Conservation (phyloP, 75 land plant species). For the Pseudotsuga menziesii region DNA sequence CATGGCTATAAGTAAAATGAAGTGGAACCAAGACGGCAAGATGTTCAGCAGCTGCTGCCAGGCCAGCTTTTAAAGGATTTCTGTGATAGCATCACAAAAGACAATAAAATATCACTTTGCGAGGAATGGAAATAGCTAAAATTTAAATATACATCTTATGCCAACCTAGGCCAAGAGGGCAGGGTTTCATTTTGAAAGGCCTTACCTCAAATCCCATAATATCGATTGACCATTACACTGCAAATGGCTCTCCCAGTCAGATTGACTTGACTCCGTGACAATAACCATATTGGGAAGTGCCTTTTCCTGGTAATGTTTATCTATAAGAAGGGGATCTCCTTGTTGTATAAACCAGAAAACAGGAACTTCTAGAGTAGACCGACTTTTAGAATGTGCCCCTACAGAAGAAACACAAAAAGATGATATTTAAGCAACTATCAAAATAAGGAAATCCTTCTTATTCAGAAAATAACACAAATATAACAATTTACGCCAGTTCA, state of each 20-base stretch:
- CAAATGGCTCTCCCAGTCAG: constrained; percentile 91
- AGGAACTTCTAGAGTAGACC: constrained; percentile 85
- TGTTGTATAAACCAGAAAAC: constrained; percentile 92
- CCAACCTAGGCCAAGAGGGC: neutral
- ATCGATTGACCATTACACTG: constrained; percentile 90
- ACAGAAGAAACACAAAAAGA: constrained; percentile 7
- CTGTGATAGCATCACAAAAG: constrained; percentile 31
- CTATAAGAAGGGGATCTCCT: constrained; percentile 73
- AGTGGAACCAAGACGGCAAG: constrained; percentile 86
- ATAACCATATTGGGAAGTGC: constrained; percentile 94
- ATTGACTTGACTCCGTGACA: constrained; percentile 75
- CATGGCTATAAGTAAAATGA: constrained; percentile 87
- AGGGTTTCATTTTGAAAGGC: neutral
- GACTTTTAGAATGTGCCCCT: constrained; percentile 51
- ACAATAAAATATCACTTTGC: neutral
- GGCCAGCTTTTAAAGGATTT: constrained; percentile 84
- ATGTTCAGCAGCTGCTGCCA: constrained; percentile 90
- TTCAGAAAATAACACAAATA: neutral
- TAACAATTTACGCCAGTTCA: neutral
- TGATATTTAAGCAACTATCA: neutral
- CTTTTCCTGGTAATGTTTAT: constrained; percentile 93
- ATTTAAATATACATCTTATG: neutral
- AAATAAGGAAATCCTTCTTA: neutral
- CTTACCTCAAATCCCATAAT: constrained; percentile 83
- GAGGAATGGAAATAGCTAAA: neutral